Base-by-base conservation (phyloP, 768 basidiomycete species). In the Dioszegia crocea region DNA sequence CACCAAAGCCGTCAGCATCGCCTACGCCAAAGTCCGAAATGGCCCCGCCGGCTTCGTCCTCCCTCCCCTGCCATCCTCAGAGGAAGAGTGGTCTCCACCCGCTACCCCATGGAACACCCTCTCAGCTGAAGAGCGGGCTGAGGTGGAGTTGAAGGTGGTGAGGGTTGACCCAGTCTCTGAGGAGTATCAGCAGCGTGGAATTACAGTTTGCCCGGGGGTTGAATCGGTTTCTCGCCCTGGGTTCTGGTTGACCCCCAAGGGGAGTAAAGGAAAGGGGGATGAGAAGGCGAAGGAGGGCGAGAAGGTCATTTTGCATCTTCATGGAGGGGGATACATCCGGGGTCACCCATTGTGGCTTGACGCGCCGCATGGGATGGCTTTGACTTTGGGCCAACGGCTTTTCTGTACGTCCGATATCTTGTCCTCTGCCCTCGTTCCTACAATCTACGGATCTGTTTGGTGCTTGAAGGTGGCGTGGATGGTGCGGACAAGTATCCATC, bases 251-350 rank as follows among this genome's bases (percentile, higher is more conserved):
- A 55, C 29, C 21, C 70, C 70, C 0, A 36, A 50, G 1, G 46
- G 54, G 2, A 46, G 57, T 0, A 44, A 56, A 26, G 62, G 50
- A 5, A 64, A 53, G 30, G 64, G 70, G 6, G 63, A 67, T 11
- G 68, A 62, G 11, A 50, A 33, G 29, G 68, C 74, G 3, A 50
- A 62, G 24, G 57, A 66, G 33, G 71, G 68, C 1, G 79, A 80
- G 55, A 77, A 75, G 61, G 68, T 81, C 48, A 59, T 78, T 5
- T 51, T 75, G 38, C 71, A 75, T 57, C 57, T 79, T 40, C 75
- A 79, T 54, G 78, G 74, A 31, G 77, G 77, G 44, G 69, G 65
- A 33, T 68, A 66, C 55, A 51, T 71, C 56, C 31, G 66, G 45
- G 73, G 73, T 21, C 46, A 61, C 63, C 36, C 67, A 26, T 63